These are phyloP conservation scores for Podila clonocystis DNA, from an alignment of 192 early-diverging fungal genomes.

Conservation along the genomic window DNA sequence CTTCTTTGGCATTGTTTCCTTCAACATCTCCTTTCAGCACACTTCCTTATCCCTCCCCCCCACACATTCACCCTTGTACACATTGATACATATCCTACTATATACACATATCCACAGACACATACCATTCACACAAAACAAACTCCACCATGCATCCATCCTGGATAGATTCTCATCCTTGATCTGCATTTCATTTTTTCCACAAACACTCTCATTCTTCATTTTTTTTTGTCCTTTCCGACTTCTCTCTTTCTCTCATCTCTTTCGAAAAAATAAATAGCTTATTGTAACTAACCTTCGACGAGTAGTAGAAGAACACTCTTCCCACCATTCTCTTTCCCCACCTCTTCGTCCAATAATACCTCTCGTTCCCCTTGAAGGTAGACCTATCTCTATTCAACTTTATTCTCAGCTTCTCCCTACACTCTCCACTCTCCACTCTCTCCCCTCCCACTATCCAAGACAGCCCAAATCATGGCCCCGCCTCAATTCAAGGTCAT, in stretches of 20 bases:
- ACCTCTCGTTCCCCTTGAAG: conserved; percentile 6
- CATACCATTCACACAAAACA: too few species aligned
- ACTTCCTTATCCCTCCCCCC: too few species aligned
- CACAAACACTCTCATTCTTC: too few species aligned
- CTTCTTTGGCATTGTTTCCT: too few species aligned
- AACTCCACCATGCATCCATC: too few species aligned
- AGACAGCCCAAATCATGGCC: conserved; percentile 14
- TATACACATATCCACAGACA: background rate
- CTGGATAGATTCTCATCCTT: too few species aligned
- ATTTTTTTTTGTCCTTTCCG: background rate
- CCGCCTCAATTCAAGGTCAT: conserved; percentile 46
- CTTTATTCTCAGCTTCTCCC: background rate
- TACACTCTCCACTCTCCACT: background rate
- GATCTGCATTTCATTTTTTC: too few species aligned
- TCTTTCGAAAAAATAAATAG: background rate
- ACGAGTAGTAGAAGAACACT: background rate
- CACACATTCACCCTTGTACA: too few species aligned
- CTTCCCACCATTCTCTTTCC: background rate
- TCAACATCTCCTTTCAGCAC: too few species aligned
- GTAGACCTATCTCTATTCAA: background rate
- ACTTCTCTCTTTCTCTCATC: background rate
- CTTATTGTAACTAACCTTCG: too few species aligned
- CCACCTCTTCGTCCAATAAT: background rate
- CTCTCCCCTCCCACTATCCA: background rate
- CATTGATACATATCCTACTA: too few species aligned